These are phyloP conservation scores for Boletus bicolor DNA, from an alignment of 768 basidiomycete species.

Conservation along the genomic window DNA sequence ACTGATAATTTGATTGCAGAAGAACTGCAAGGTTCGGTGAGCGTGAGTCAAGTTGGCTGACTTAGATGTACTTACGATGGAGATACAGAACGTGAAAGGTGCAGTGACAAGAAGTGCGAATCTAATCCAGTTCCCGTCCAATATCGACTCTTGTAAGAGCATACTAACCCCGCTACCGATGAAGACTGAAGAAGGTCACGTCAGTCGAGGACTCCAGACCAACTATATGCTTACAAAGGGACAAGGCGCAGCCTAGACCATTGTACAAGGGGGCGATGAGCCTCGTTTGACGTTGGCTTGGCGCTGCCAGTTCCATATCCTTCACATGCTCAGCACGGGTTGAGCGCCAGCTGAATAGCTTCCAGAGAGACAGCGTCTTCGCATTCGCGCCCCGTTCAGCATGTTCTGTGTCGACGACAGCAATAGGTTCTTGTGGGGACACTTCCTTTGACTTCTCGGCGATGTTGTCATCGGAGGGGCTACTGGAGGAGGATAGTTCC, in stretches of 20 bases:
- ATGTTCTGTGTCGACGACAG: slow-evolving; percentile 3
- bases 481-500: slow-evolving; percentile 42
- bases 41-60: not conserved
- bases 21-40: slow-evolving; percentile 50
- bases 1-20: slow-evolving; percentile 64
- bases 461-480: slow-evolving; percentile 53
- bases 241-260: slow-evolving; percentile 64
- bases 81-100: slow-evolving; percentile 75
- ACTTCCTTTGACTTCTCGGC: slow-evolving; percentile 42
- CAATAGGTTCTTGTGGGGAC: slow-evolving; percentile 13
- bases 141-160: slow-evolving; percentile 61
- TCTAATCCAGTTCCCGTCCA: slow-evolving; percentile 61
- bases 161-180: slow-evolving; percentile 57
- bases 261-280: slow-evolving; percentile 72
- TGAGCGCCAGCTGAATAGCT: slow-evolving; percentile 45
- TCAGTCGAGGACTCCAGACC: slow-evolving; percentile 3
- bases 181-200: slow-evolving; percentile 48
- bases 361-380: slow-evolving; percentile 16
- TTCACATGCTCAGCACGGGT: slow-evolving; percentile 34
- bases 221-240: slow-evolving; percentile 49
- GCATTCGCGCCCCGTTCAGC: not conserved
- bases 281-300: slow-evolving; percentile 45
- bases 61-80: slow-evolving; percentile 48
- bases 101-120: slow-evolving; percentile 63
- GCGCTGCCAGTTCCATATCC: slow-evolving; percentile 52